phyloP scores from a whole-genome alignment of 2,329 filamentous ascomycete genomes.

The Curvularia sp. region DNA sequence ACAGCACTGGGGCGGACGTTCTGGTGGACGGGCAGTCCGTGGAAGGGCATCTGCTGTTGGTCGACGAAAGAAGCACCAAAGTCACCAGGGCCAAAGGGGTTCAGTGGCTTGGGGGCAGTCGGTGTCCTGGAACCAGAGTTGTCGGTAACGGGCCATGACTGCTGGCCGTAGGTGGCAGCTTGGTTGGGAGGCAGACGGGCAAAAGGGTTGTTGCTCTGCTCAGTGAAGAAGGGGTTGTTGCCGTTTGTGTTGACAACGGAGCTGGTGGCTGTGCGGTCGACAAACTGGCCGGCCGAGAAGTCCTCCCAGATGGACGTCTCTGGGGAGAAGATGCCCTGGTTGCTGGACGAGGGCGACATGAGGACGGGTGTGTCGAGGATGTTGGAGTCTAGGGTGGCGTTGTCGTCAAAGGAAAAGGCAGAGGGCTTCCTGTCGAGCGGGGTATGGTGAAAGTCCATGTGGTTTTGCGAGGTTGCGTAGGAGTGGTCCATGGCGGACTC shows the following conservation, averaged over 20 bases:
- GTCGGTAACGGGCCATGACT: conserved; percentile 68
- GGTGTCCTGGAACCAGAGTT: conserved; percentile 76
- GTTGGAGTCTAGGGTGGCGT: conserved; percentile 59
- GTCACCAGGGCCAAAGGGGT: conserved; percentile 63
- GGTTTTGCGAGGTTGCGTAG: conserved; percentile 29
- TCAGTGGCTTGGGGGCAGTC: conserved; percentile 74
- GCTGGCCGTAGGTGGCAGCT: conserved; percentile 56
- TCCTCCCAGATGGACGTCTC: conserved; percentile 59
- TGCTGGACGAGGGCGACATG: conserved; percentile 58
- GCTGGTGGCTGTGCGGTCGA: conserved; percentile 47
- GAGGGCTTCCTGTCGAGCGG: conserved; percentile 49
- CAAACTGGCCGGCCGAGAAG: conserved; percentile 50
- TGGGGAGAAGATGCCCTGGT: conserved; percentile 60
- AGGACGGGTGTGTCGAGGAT: conserved; percentile 53
- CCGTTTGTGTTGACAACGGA: conserved; percentile 52
- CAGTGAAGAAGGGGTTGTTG: conserved; percentile 58
- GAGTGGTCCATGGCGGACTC: conserved; percentile 49
- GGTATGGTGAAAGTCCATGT: conserved; percentile 50
- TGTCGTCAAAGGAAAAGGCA: conserved; percentile 59
- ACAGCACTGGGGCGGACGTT: conserved; percentile 58
- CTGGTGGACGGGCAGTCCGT: conserved; percentile 47
- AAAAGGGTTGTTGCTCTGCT: conserved; percentile 65
- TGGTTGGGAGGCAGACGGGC: conserved; percentile 64
- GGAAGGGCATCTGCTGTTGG: conserved; percentile 51
- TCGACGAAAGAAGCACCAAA: conserved; percentile 57